phyloP scores from a whole-genome alignment of 2,329 filamentous ascomycete genomes.

The Biscogniauxia marginata region DNA sequence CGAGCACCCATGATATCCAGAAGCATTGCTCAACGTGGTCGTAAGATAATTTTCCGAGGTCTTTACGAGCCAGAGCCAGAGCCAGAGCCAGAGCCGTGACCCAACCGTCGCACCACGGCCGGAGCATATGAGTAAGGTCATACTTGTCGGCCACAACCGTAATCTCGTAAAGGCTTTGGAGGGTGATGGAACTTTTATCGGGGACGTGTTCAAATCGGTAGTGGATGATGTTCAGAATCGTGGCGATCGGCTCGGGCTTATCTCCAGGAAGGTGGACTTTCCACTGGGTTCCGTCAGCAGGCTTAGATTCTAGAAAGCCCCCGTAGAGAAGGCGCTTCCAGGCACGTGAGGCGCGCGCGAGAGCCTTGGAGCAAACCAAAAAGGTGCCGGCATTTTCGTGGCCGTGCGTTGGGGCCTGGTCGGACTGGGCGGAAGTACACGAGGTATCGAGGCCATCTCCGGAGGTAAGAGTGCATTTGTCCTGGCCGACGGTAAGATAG shows the following conservation, averaged over 20 bases:
- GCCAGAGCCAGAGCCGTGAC: too few relatives aligned
- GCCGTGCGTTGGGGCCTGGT: background rate
- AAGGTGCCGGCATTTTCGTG: constrained; percentile 8
- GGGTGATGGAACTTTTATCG: background rate
- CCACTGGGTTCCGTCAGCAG: constrained; percentile 10
- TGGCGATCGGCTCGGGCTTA: constrained; percentile 23
- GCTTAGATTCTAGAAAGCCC: constrained; percentile 13
- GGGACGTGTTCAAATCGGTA: constrained; percentile 20
- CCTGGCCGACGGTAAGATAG: too few relatives aligned
- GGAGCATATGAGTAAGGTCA: constrained; percentile 13
- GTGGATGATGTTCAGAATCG: constrained; percentile 29
- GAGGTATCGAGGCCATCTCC: too few relatives aligned
- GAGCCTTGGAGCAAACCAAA: constrained; percentile 15
- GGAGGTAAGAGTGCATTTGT: too few relatives aligned
- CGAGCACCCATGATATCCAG: constrained; percentile 1
- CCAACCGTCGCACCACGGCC: constrained; percentile 11
- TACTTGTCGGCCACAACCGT: constrained; percentile 19
- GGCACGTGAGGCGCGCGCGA: constrained; percentile 15
- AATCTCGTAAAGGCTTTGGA: constrained; percentile 13
- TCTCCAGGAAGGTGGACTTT: constrained; percentile 25
- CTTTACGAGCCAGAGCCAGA: too few relatives aligned
- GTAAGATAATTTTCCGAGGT: too few relatives aligned
- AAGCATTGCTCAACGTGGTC: background rate
- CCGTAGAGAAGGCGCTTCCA: constrained; percentile 20
- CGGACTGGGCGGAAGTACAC: too few relatives aligned